Evolutionary conservation across 78 protist genomes (phyloP).

Genomic region (Isochrysis galbana): DNA sequence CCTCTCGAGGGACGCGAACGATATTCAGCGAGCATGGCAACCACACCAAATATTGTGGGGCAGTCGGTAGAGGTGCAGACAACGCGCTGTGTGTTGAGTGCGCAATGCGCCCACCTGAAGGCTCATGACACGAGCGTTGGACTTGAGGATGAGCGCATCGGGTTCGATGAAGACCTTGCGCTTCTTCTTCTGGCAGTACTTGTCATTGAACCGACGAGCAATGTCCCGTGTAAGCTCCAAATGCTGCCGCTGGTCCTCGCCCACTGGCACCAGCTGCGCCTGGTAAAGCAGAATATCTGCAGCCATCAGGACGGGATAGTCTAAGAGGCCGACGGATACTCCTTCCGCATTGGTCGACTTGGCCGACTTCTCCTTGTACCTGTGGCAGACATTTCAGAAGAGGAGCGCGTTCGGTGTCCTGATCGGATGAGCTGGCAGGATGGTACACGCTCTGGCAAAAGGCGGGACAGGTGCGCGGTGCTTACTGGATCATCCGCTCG

Average conservation of each 20-base stretch:
- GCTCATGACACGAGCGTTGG: constrained; percentile 19
- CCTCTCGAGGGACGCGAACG: too few relatives aligned
- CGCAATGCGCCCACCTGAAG: too few relatives aligned
- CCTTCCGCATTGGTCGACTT: not conserved
- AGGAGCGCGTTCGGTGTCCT: too few relatives aligned
- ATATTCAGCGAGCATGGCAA: too few relatives aligned
- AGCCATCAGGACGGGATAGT: constrained; percentile 58
- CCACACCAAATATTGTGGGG: too few relatives aligned
- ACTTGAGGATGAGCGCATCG: constrained; percentile 15
- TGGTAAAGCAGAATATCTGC: constrained; percentile 55
- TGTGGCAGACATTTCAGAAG: too few relatives aligned
- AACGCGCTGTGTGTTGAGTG: too few relatives aligned
- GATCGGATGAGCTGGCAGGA: too few relatives aligned
- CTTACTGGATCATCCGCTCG: constrained; percentile 57
- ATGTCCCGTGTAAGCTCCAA: constrained; percentile 54
- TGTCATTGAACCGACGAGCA: constrained; percentile 35
- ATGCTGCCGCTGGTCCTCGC: constrained; percentile 63
- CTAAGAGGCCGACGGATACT: constrained; percentile 39
- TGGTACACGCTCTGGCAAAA: too few relatives aligned
- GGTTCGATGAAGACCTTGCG: constrained; percentile 7
- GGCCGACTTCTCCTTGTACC: constrained; percentile 50
- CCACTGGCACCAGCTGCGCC: constrained; percentile 31
- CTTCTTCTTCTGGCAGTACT: constrained; percentile 5
- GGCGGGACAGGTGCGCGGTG: too few relatives aligned
- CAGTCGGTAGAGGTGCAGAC: too few relatives aligned